Percentiles rank a stretch among this genome's conserved stretches.
Conservation (phyloP, 179 eudicot genomes). For the Spergularia azorica region DNA sequence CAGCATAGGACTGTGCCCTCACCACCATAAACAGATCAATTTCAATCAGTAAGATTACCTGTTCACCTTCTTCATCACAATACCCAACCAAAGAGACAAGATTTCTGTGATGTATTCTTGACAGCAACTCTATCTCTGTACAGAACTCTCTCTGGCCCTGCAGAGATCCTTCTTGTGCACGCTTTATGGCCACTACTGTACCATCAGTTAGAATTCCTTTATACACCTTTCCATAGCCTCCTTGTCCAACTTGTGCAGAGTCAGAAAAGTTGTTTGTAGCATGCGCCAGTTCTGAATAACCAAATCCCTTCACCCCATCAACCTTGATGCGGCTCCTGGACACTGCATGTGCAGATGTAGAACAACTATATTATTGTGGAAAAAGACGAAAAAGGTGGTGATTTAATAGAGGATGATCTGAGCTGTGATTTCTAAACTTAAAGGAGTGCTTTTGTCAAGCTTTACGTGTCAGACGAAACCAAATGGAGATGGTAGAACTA, state of each 20-base stretch:
- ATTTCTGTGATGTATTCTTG: constrained; percentile 82
- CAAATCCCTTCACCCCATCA: constrained; percentile 61
- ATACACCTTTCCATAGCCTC: constrained; percentile 85
- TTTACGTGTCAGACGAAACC: not conserved
- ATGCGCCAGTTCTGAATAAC: constrained; percentile 49
- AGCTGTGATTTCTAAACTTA: too few species aligned
- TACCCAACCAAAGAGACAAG: constrained; percentile 71
- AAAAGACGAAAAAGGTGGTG: not conserved
- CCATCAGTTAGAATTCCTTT: constrained; percentile 64
- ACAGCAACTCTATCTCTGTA: constrained; percentile 74
- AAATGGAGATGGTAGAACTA: not conserved
- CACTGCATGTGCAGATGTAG: constrained; percentile 32
- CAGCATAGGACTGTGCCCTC: not conserved
- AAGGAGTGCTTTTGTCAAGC: too few species aligned
- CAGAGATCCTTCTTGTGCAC: constrained; percentile 77
- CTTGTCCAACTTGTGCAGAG: constrained; percentile 65
- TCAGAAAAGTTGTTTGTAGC: constrained; percentile 58
- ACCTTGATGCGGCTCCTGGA: constrained; percentile 49
- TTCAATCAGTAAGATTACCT: constrained; percentile 63
- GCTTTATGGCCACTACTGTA: constrained; percentile 71
- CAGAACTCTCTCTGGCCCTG: constrained; percentile 80
- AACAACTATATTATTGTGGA: not conserved
- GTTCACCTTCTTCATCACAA: constrained; percentile 83
- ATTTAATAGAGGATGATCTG: too few species aligned
- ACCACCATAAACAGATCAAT: too few species aligned